These are phyloP conservation scores for Nicotiana attenuata DNA, from an alignment of 257 asterid genomes.

Conservation along the genomic window DNA sequence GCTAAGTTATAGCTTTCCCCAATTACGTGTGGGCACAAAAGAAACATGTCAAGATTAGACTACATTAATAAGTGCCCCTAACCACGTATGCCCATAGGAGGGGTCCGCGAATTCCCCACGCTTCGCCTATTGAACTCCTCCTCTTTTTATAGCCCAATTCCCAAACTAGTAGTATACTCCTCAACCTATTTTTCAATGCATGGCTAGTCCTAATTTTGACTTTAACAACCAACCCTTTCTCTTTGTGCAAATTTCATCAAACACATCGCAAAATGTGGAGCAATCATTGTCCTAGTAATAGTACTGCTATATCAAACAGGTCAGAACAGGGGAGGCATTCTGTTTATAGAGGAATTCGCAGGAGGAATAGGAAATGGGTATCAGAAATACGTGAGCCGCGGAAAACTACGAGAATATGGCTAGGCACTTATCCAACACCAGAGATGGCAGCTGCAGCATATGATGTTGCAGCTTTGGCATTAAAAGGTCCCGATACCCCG, in stretches of 20 bases:
- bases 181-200: constrained; percentile 15
- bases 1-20: constrained; percentile 13
- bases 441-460: constrained; percentile 73
- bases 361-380: constrained; percentile 58
- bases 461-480: constrained; percentile 53
- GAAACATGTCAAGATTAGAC: neutral
- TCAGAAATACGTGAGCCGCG: constrained; percentile 64
- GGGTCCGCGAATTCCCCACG: constrained; percentile 50
- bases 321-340: constrained; percentile 36
- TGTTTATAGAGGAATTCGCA: constrained; percentile 38
- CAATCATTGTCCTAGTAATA: neutral
- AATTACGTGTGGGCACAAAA: constrained; percentile 15
- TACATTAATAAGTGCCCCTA: neutral
- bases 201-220: constrained; percentile 14
- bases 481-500: constrained; percentile 35
- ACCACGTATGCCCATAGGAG: neutral
- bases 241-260: neutral
- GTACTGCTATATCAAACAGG: neutral
- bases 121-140: neutral
- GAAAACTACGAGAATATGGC: constrained; percentile 54
- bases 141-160: neutral
- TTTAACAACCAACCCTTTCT: neutral
- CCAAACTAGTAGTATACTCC: neutral
- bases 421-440: constrained; percentile 46
- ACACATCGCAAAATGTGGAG: neutral